phyloP scores from a whole-genome alignment of 352 stramenopile species.

The Phytophthora meadii region DNA sequence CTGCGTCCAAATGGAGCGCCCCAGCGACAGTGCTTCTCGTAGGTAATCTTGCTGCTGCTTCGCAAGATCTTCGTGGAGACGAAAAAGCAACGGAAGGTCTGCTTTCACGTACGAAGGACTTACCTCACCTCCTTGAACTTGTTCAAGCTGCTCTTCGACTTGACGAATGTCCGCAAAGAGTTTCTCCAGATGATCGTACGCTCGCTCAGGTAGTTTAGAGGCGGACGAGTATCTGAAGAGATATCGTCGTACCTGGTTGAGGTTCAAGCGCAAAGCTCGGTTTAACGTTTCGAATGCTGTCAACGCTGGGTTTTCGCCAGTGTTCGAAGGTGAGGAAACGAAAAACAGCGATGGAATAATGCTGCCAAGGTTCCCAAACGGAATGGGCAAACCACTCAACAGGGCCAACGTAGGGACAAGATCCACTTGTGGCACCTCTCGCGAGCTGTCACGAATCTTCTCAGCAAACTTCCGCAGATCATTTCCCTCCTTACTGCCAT shows the following conservation, averaged over 20 bases:
- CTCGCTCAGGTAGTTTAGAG: conserved; percentile 67
- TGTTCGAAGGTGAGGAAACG: conserved; percentile 11
- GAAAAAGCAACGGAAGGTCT: conserved; percentile 42
- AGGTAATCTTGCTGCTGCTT: conserved; percentile 65
- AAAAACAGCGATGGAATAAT: conserved; percentile 94
- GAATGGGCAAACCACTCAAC: conserved; percentile 94
- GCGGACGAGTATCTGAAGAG: conserved; percentile 70
- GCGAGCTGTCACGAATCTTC: conserved; percentile 29
- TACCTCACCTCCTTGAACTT: conserved; percentile 15
- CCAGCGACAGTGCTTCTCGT: conserved; percentile 64
- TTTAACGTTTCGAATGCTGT: conserved; percentile 59
- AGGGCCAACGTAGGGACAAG: conserved; percentile 96
- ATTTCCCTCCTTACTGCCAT: conserved; percentile 7
- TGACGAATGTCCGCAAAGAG: conserved; percentile 50
- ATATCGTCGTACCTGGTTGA: conserved; percentile 85
- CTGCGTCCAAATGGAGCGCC: conserved; percentile 87
- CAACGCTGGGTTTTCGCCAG: conserved; percentile 19
- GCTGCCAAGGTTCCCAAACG: conserved; percentile 95
- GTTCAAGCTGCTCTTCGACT: conserved; percentile 38
- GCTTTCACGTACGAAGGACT: conserved; percentile 14
- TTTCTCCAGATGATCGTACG: conserved; percentile 64
- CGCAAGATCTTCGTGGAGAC: conserved; percentile 45
- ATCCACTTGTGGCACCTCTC: conserved; percentile 94
- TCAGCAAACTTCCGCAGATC: conserved; percentile 35
- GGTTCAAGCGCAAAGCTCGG: conserved; percentile 80